These are phyloP conservation scores for Glarea lozoyensis DNA, from an alignment of 495 filamentous ascomycete species.

Conservation along the genomic window DNA sequence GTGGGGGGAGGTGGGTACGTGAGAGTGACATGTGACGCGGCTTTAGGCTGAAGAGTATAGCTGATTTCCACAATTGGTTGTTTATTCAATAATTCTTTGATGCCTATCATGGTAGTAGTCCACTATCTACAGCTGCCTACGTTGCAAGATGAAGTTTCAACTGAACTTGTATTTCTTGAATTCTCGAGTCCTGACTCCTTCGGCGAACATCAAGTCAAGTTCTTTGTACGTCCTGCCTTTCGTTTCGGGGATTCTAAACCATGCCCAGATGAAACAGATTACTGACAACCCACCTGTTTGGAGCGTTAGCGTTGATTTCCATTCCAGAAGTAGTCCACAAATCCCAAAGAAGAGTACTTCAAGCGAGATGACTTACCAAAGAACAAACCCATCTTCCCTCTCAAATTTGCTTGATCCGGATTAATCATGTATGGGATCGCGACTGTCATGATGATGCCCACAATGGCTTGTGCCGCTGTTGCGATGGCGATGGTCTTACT, in stretches of 20 bases:
- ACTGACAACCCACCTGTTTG: conserved; percentile 51
- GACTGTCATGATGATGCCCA: conserved; percentile 52
- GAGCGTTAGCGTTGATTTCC: too few species aligned
- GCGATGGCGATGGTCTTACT: conserved; percentile 7
- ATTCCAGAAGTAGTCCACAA: too few species aligned
- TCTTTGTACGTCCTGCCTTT: conserved; percentile 61
- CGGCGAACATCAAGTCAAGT: conserved; percentile 61
- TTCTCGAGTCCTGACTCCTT: conserved; percentile 51
- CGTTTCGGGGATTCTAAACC: conserved; percentile 66
- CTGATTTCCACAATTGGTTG: too few species aligned
- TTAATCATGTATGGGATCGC: conserved; percentile 69
- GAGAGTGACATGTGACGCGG: too few species aligned
- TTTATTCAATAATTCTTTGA: too few species aligned
- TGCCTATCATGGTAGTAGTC: too few species aligned
- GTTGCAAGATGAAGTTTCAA: too few species aligned
- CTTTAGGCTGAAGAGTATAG: too few species aligned
- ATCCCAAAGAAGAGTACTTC: too few species aligned
- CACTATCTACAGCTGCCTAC: too few species aligned
- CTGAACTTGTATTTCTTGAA: conserved; percentile 29
- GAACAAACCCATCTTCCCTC: conserved; percentile 65
- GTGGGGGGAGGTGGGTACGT: too few species aligned
- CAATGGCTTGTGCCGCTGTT: conserved; percentile 42
- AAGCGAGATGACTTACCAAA: conserved; percentile 21
- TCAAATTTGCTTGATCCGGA: conserved; percentile 59
- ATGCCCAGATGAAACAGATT: conserved; percentile 59